phyloP scores from a whole-genome alignment of 2,329 filamentous ascomycete species.

The Teratosphaeria epicoccoides region DNA sequence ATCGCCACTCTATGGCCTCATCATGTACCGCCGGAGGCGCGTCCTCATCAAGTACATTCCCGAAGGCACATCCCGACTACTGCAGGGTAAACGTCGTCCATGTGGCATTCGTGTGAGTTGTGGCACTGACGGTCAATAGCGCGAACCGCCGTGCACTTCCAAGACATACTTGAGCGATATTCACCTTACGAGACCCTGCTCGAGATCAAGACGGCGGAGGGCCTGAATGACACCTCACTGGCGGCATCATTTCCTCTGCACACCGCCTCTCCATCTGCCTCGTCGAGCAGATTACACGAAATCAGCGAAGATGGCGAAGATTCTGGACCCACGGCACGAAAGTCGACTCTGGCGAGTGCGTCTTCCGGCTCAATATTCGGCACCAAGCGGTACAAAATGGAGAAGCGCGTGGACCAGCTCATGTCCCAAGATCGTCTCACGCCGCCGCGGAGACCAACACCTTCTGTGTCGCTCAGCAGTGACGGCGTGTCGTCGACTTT shows the following conservation, averaged over 20 bases:
- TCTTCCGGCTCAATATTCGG: slow-evolving; percentile 9
- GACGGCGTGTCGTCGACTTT: slow-evolving; percentile 4
- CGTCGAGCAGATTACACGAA: slow-evolving; percentile 70
- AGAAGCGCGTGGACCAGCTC: slow-evolving; percentile 19
- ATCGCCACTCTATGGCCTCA: slow-evolving; percentile 82
- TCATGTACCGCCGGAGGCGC: slow-evolving; percentile 81
- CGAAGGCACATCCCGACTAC: slow-evolving; percentile 75
- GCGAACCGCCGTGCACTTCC: slow-evolving; percentile 63
- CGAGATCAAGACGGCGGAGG: slow-evolving; percentile 60
- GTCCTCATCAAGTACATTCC: slow-evolving; percentile 89
- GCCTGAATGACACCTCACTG: slow-evolving; percentile 77
- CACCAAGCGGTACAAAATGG: slow-evolving; percentile 16
- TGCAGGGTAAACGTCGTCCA: slow-evolving; percentile 58
- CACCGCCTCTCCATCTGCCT: slow-evolving; percentile 75
- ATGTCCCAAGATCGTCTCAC: slow-evolving; percentile 11
- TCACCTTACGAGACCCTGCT: slow-evolving; percentile 80
- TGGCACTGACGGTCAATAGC: slow-evolving; percentile 44
- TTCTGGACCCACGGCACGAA: slow-evolving; percentile 21
- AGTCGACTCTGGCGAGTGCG: neutral
- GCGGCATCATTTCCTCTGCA: slow-evolving; percentile 83
- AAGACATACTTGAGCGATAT: slow-evolving; percentile 55
- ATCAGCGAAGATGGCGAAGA: slow-evolving; percentile 92
- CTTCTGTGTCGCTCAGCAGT: slow-evolving; percentile 11
- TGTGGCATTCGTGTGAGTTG: slow-evolving; percentile 1
- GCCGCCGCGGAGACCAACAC: slow-evolving; percentile 3